Percentiles rank a stretch among this genome's conserved stretches.
phyloP scores from a whole-genome alignment of 768 basidiomycete genomes.

The Amanita muscaria region DNA sequence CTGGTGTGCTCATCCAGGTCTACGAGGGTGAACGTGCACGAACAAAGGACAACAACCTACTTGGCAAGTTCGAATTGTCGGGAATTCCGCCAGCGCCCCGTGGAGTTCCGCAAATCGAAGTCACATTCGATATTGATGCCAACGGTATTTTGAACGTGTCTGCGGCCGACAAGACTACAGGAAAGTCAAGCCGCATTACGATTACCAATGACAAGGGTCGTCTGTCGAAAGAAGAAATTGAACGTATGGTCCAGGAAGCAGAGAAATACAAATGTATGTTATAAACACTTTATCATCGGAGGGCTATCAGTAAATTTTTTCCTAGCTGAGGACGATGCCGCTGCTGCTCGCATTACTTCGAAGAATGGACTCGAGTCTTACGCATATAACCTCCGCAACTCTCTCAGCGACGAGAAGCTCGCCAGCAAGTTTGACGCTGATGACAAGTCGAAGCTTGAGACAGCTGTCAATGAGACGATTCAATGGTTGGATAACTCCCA shows the following conservation, averaged over 20 bases:
- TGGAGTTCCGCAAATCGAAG: constrained; percentile 96
- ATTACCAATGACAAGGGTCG: constrained; percentile 97
- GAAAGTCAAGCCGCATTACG: constrained; percentile 90
- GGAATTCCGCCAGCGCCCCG: constrained; percentile 95
- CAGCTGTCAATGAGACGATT: constrained; percentile 76
- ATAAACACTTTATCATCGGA: background rate
- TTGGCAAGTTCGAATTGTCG: constrained; percentile 97
- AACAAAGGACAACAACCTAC: constrained; percentile 97
- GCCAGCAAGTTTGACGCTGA: constrained; percentile 78
- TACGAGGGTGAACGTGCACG: constrained; percentile 98
- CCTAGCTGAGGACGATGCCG: constrained; percentile 80
- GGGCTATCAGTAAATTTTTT: constrained; percentile 13
- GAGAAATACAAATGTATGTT: constrained; percentile 76
- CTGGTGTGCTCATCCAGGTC: constrained; percentile 96
- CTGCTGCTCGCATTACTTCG: constrained; percentile 69
- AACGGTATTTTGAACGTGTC: constrained; percentile 96
- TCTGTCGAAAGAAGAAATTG: constrained; percentile 95
- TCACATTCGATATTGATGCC: constrained; percentile 97
- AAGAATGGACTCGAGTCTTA: constrained; percentile 96
- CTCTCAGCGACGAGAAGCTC: constrained; percentile 77
- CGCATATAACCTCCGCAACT: constrained; percentile 91
- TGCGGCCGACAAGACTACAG: constrained; percentile 92
- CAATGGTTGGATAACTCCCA: constrained; percentile 80
- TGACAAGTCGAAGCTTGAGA: constrained; percentile 80
- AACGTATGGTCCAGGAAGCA: constrained; percentile 93